Conservation (phyloP, 1,284 basidiomycete genomes). For the Mycosarcoma mackinlayi region DNA sequence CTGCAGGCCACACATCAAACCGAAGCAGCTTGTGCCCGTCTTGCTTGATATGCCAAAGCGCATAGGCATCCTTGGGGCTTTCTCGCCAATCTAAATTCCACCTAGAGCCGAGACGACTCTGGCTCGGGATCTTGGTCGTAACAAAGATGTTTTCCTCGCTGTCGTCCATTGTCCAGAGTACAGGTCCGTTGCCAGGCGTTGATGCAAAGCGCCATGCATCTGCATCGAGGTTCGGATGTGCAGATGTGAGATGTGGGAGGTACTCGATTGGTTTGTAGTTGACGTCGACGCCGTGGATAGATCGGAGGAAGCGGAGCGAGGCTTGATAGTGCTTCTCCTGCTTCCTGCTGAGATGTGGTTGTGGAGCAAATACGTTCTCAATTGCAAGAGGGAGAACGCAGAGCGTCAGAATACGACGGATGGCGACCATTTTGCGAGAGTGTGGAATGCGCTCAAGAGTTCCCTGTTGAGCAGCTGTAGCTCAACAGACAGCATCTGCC, state of each 20-base stretch:
- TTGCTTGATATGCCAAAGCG: slow-evolving; percentile 1
- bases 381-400: background rate
- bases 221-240: slow-evolving; percentile 1
- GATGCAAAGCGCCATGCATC: background rate
- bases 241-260: background rate
- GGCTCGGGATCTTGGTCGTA: slow-evolving; percentile 8
- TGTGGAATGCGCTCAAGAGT: too few relatives aligned
- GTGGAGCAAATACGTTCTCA: background rate
- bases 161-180: background rate
- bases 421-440: background rate
- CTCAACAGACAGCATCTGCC: too few relatives aligned
- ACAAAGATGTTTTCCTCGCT: slow-evolving; percentile 3
- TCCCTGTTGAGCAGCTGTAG: too few relatives aligned
- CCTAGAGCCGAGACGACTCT: background rate
- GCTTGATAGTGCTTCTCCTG: background rate
- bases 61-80: background rate
- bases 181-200: background rate
- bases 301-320: background rate
- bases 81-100: slow-evolving; percentile 1
- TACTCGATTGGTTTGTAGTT: background rate
- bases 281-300: background rate
- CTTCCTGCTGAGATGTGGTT: background rate
- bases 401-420: background rate
- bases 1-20: background rate
- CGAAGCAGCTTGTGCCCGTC: background rate